Conservation (phyloP, 805 yeast species). For the Suhomyces sp. region DNA sequence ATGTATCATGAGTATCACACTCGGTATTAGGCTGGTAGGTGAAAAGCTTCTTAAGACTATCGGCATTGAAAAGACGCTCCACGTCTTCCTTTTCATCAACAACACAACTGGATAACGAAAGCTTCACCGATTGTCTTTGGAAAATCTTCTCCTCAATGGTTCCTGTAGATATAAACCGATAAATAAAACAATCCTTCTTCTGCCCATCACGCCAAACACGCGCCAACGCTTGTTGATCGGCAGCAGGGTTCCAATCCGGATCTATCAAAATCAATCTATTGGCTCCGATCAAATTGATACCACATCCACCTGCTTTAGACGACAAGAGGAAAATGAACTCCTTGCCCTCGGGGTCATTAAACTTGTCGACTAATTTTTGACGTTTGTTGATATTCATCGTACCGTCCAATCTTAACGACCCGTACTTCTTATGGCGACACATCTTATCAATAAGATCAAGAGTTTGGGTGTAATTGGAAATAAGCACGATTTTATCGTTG, state of each 20-base stretch:
- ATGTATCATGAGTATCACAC: conserved; percentile 93
- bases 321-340: conserved; percentile 88
- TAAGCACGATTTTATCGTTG: conserved; percentile 90
- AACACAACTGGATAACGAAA: conserved; percentile 90
- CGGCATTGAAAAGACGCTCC: conserved; percentile 85
- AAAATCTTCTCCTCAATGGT: conserved; percentile 94
- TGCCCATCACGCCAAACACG: conserved; percentile 99
- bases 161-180: conserved; percentile 91
- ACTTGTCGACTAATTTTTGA: conserved; percentile 86
- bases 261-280: conserved; percentile 85
- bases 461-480: conserved; percentile 93
- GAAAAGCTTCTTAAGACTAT: conserved; percentile 73
- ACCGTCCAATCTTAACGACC: conserved; percentile 83
- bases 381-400: conserved; percentile 89
- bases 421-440: conserved; percentile 76
- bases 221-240: conserved; percentile 96
- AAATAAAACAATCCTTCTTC: conserved; percentile 92
- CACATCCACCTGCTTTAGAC: conserved; percentile 98
- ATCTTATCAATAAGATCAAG: conserved; percentile 84
- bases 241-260: conserved; percentile 97
- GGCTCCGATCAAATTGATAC: conserved; percentile 95
- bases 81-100: conserved; percentile 97
- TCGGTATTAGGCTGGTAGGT: conserved; percentile 61
- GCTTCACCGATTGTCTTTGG: conserved; percentile 93
- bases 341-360: conserved; percentile 84